Evolutionary conservation across 2,329 filamentous ascomycete species (phyloP), one percentile per base, ranked within the genome.

Genomic region (Colletotrichum kahawae): DNA sequence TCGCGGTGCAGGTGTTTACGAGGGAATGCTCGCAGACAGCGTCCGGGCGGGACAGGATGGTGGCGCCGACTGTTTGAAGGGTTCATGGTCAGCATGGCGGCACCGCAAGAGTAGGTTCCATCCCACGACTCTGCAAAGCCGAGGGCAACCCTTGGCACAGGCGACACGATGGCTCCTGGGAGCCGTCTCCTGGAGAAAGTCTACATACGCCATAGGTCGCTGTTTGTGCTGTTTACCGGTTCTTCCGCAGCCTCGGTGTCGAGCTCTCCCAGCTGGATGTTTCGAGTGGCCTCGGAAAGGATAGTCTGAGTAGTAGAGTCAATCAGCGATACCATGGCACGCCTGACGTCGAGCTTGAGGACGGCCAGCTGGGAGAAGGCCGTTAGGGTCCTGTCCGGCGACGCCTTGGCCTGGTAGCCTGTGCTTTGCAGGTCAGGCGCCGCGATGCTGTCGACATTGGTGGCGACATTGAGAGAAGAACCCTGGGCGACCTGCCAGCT

Each of bases 281-380:
- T 86, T 60, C 83, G 84, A 2, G 89, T 90, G 10, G 87, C 86
- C 77, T 90, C 89, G 48, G 88, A 88, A 56, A 91, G 83, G 64
- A 90, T 85, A 70, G 87, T 89, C 80, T 90, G 87, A 13, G 82
- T 83, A 4, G 82, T 80, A 7, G 81, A 80, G 75, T 88, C 87
- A 67, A 89, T 85, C 21, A 90, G 80, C 65, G 87, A 88, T 27
- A 90, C 85, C 81, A 90, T 86, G 56, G 84, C 85, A 48, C 89
- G 85, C 75, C 87, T 85, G 33, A 85, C 85, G 18, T 85, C 82
- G 54, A 90, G 82, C 1, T 88, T 83, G 70, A 90, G 83, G 12
- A 88, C 83, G 34, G 85, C 86, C 29, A 91, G 82, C 79, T 91
- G 89, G 6, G 88, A 87, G 71, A 88, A 87, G 5, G 86, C 85